These are phyloP conservation scores for Candida ficus DNA, from an alignment of 805 yeast species.

Conservation along the genomic window DNA sequence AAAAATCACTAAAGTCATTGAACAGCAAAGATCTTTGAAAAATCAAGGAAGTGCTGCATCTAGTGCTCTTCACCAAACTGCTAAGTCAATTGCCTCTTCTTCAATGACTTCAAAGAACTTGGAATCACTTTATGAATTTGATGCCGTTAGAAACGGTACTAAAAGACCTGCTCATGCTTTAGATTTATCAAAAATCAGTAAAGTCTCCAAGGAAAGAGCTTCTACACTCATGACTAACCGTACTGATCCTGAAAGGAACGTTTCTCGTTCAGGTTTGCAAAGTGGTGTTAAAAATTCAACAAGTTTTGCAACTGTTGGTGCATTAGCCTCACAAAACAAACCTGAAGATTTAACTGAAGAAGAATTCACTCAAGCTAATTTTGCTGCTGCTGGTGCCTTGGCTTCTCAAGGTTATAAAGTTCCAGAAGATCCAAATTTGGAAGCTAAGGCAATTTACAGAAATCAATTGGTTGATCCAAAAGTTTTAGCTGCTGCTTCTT, in stretches of 20 bases:
- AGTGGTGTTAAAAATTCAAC: slow-evolving; percentile 29
- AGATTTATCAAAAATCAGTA: slow-evolving; percentile 46
- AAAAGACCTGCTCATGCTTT: slow-evolving; percentile 32
- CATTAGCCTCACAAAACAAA: slow-evolving; percentile 5
- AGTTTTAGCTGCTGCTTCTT: slow-evolving; percentile 47
- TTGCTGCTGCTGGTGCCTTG: slow-evolving; percentile 36
- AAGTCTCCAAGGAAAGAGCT: slow-evolving; percentile 41
- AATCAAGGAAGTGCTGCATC: slow-evolving; percentile 18
- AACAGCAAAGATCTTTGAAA: slow-evolving; percentile 1
- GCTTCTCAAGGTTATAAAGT: slow-evolving; percentile 42
- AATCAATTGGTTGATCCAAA: slow-evolving; percentile 36
- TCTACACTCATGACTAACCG: slow-evolving; percentile 25
- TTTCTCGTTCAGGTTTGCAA: slow-evolving; percentile 34
- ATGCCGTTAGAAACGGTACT: slow-evolving; percentile 36
- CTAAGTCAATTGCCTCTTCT: slow-evolving; percentile 33
- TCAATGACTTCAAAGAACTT: slow-evolving; percentile 32
- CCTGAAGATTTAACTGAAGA: background rate
- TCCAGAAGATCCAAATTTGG: slow-evolving; percentile 39
- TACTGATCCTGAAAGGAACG: slow-evolving; percentile 24
- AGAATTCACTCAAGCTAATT: background rate
- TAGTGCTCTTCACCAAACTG: slow-evolving; percentile 25
- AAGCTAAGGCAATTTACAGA: slow-evolving; percentile 30
- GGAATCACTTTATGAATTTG: slow-evolving; percentile 38
- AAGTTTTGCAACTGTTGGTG: slow-evolving; percentile 51
- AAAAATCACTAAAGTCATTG: slow-evolving; percentile 3